Base-by-base conservation (phyloP, 2,329 filamentous ascomycete species). In the Samsoniella hepiali region DNA sequence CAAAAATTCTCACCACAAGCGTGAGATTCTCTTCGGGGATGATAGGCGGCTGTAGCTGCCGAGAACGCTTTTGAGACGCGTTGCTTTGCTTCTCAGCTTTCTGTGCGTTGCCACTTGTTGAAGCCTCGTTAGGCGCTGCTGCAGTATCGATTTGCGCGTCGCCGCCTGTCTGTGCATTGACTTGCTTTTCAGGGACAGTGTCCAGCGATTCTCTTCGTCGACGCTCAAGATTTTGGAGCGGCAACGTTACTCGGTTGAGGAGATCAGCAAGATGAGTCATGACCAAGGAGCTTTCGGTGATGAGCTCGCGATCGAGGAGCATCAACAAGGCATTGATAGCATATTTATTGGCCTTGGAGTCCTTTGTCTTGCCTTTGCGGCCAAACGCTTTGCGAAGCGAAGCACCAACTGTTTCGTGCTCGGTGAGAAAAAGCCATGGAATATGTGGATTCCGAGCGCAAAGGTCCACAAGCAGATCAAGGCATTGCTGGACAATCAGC, bases 231-330 rank as follows among this genome's bases (percentile, higher is more conserved):
- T 89, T 86, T 66, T 91, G 91, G 32, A 99, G 82, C 11, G 95
- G 95, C 63, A 90, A 83, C 0, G 95, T 99, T 63, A 98, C 92
- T 67, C 90, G 89, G 74, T 92, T 94, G 32, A 99, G 83, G 36
- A 99, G 80, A 67, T 89, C 88, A 2, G 95, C 95, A 32, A 99
- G 83, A 66, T 93, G 89, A 69, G 97, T 94, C 93, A 99, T 98
- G 63, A 97, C 94, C 7, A 88, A 84, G n/a, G 94, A 93, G 76
- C 93, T 99, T 77, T 99, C 95, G 78, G 97, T 96, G 67, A 99
- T 93, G 65, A 98, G 82, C 67, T 93, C 91, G n/a, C 95, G 90
- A 73, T 98, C 95, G 29, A 99, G 83, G 5, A 99, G 83, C 65
- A 88, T 89, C 54, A 99, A 82, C 36, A 99, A 80, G 15, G 93